phyloP scores from a whole-genome alignment of 176 grass and related monocot species.

The Carex kokanica region DNA sequence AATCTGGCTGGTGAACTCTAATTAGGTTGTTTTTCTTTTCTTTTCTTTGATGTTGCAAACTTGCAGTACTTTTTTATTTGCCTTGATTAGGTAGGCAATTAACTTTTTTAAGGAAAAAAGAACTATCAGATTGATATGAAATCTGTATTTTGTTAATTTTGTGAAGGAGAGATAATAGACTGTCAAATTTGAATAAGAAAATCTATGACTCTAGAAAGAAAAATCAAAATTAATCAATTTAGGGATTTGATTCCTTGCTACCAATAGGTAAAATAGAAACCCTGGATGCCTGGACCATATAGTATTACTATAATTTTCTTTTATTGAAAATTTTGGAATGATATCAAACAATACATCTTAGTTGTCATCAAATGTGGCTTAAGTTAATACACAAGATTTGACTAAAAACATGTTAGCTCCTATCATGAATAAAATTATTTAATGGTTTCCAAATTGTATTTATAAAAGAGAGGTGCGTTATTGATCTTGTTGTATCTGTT shows the following conservation, averaged over 20 bases:
- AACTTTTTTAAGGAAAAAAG: background rate
- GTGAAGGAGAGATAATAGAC: background rate
- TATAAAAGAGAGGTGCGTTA: too few species aligned
- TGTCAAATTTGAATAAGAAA: background rate
- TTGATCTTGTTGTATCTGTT: too few species aligned
- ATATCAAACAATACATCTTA: background rate
- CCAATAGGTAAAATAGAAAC: background rate
- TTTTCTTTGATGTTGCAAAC: background rate
- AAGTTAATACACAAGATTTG: background rate
- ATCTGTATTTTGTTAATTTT: background rate
- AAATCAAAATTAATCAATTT: background rate
- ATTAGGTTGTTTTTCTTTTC: background rate
- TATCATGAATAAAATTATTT: background rate
- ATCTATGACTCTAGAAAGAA: background rate
- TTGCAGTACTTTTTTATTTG: background rate
- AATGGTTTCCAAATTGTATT: too few species aligned
- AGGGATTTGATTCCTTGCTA: background rate
- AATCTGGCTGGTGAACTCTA: background rate
- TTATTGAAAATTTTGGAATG: too few species aligned
- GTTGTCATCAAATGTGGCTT: background rate
- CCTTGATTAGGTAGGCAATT: background rate
- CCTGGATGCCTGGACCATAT: background rate
- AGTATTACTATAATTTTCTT: background rate
- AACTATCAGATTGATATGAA: background rate
- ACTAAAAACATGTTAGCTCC: background rate